A percentile compares a stretch with the other conserved stretches of the same genome.
These are phyloP conservation scores for Didymella keratinophila DNA, from an alignment of 2,329 filamentous ascomycete genomes.

Conservation along the genomic window DNA sequence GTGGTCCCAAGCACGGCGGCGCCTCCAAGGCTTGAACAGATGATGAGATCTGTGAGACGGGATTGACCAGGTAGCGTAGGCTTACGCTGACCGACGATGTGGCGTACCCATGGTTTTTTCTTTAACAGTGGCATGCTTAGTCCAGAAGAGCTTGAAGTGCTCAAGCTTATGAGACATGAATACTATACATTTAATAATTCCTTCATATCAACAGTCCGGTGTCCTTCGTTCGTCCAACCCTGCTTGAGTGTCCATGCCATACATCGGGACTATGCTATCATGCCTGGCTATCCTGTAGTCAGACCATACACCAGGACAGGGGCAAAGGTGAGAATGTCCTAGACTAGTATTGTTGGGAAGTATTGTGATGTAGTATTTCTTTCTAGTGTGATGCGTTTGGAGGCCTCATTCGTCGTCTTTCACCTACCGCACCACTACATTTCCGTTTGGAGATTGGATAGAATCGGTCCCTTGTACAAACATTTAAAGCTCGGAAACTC, in stretches of 20 bases:
- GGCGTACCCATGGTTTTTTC: slow-evolving; percentile 11
- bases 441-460: too few species aligned
- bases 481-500: too few species aligned
- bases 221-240: not conserved
- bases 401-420: too few species aligned
- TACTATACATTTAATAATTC: slow-evolving; percentile 21
- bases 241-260: not conserved
- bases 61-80: not conserved
- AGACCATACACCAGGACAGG: too few species aligned
- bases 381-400: too few species aligned
- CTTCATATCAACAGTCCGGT: not conserved
- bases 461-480: too few species aligned
- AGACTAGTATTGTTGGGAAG: too few species aligned
- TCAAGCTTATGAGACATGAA: slow-evolving; percentile 48
- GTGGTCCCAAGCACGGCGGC: slow-evolving; percentile 46
- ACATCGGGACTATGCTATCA: not conserved
- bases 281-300: too few species aligned
- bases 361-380: too few species aligned
- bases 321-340: too few species aligned
- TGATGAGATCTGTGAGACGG: not conserved
- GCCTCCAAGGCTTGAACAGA: slow-evolving; percentile 33
- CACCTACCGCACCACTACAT: too few species aligned
- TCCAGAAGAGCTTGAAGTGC: slow-evolving; percentile 44
- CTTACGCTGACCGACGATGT: not conserved
- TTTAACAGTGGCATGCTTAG: slow-evolving; percentile 15